phyloP scores from a whole-genome alignment of 768 basidiomycete genomes.

The Boletus rubroflammeus region DNA sequence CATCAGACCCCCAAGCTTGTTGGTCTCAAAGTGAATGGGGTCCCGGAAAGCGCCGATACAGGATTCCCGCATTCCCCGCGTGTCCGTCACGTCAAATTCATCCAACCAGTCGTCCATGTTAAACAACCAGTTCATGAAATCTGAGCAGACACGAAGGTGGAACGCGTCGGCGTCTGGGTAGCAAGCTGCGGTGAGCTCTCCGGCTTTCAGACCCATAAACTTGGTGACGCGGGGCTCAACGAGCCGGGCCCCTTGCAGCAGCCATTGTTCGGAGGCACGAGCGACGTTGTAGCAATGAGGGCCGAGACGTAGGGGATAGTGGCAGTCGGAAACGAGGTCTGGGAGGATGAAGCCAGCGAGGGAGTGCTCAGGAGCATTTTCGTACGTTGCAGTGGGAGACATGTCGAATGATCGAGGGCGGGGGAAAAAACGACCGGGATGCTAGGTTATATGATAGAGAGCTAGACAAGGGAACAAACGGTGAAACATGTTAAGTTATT shows the following conservation, averaged over 20 bases:
- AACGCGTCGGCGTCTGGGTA: conserved; percentile 55
- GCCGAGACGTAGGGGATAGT: conserved; percentile 36
- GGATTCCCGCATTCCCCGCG: conserved; percentile 29
- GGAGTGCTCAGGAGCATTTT: conserved; percentile 4
- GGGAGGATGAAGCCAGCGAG: conserved; percentile 35
- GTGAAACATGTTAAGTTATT: conserved; percentile 22
- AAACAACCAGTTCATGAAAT: conserved; percentile 56
- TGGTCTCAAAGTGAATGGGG: conserved; percentile 25
- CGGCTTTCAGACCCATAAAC: conserved; percentile 58
- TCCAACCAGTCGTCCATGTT: conserved; percentile 43
- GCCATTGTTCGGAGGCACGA: conserved; percentile 37
- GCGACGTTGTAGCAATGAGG: conserved; percentile 34
- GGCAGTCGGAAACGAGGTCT: conserved; percentile 39
- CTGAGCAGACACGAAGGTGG: conserved; percentile 60
- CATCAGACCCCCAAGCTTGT: conserved; percentile 30
- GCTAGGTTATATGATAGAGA: conserved; percentile 15
- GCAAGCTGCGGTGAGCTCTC: conserved; percentile 63
- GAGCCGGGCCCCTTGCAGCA: conserved; percentile 25
- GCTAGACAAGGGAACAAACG: conserved; percentile 11
- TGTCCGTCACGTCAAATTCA: conserved; percentile 33
- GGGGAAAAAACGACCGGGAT: neutral
- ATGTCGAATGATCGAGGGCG: conserved; percentile 12
- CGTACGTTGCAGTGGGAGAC: conserved; percentile 26
- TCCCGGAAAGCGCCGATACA: conserved; percentile 31
- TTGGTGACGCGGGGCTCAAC: conserved; percentile 33